Conservation (phyloP, 1,284 basidiomycete genomes). For the Naganishia sp. region DNA sequence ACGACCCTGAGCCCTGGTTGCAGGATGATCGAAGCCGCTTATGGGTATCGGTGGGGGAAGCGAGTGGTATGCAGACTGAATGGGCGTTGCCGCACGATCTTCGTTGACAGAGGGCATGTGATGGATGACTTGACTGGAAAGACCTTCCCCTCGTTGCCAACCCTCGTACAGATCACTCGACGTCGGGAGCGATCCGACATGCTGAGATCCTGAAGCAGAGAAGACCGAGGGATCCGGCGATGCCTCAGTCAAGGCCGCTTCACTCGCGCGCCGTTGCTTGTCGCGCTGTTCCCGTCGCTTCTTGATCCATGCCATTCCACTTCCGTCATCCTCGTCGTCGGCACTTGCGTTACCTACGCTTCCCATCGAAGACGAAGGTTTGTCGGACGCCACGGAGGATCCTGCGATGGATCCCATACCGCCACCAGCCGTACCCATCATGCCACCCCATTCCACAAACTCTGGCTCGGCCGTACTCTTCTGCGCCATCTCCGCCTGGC, state of each 20-base stretch:
- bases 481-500: constrained; percentile 45
- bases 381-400: background rate
- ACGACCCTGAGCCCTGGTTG: background rate
- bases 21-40: background rate
- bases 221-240: background rate
- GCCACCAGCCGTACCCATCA: constrained; percentile 35
- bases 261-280: constrained; percentile 38
- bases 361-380: constrained; percentile 8
- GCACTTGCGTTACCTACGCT: constrained; percentile 11
- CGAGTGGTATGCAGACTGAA: constrained; percentile 15
- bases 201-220: background rate
- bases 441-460: constrained; percentile 52
- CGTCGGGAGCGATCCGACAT: constrained; percentile 17
- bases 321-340: constrained; percentile 50
- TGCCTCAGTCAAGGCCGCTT: constrained; percentile 1
- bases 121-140: background rate
- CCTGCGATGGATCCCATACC: constrained; percentile 18
- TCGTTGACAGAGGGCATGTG: constrained; percentile 11
- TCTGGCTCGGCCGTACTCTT: constrained; percentile 45
- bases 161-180: constrained; percentile 8
- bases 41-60: background rate
- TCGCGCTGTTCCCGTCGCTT: constrained; percentile 48
- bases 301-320: constrained; percentile 54
- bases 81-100: constrained; percentile 16
- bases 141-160: constrained; percentile 7